Conservation (phyloP, 768 basidiomycete genomes). For the Tricholoma sp. region DNA sequence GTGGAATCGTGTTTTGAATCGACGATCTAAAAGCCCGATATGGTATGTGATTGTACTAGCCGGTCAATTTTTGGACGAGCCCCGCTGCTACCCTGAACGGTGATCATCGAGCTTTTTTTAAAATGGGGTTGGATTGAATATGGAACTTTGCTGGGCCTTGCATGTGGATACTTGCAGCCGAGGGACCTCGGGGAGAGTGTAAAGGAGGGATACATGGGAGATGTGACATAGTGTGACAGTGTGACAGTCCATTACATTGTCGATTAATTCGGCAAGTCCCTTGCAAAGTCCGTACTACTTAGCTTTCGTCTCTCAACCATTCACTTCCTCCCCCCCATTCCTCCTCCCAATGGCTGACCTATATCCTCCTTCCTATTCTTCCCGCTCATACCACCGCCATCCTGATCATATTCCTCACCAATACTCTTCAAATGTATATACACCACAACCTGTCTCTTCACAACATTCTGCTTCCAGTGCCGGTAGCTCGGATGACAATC, state of each 20-base stretch:
- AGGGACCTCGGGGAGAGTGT: slow-evolving; percentile 35
- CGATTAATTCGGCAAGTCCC: slow-evolving; percentile 32
- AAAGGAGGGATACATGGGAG: neutral
- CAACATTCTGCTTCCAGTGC: slow-evolving; percentile 37
- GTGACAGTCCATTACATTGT: neutral
- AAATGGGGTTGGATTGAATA: slow-evolving; percentile 17
- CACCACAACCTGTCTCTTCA: slow-evolving; percentile 31
- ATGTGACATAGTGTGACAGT: neutral
- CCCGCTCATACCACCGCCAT: slow-evolving; percentile 27
- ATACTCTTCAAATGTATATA: slow-evolving; percentile 26
- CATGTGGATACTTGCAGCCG: slow-evolving; percentile 19
- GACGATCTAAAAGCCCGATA: slow-evolving; percentile 24
- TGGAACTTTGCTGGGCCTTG: slow-evolving; percentile 4
- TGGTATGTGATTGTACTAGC: slow-evolving; percentile 10
- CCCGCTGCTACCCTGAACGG: slow-evolving; percentile 1
- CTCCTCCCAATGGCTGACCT: slow-evolving; percentile 47
- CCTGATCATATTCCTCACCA: slow-evolving; percentile 31
- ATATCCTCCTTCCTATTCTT: slow-evolving; percentile 42
- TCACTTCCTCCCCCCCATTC: slow-evolving; percentile 19
- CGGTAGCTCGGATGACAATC: slow-evolving; percentile 39
- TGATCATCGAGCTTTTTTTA: neutral
- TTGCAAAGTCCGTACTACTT: slow-evolving; percentile 31
- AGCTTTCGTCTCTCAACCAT: slow-evolving; percentile 16
- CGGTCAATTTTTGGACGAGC: slow-evolving; percentile 11
- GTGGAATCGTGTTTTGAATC: slow-evolving; percentile 15